Conservation (phyloP, 2,329 filamentous ascomycete genomes). For the Aspergillus fumigatiaffinis region DNA sequence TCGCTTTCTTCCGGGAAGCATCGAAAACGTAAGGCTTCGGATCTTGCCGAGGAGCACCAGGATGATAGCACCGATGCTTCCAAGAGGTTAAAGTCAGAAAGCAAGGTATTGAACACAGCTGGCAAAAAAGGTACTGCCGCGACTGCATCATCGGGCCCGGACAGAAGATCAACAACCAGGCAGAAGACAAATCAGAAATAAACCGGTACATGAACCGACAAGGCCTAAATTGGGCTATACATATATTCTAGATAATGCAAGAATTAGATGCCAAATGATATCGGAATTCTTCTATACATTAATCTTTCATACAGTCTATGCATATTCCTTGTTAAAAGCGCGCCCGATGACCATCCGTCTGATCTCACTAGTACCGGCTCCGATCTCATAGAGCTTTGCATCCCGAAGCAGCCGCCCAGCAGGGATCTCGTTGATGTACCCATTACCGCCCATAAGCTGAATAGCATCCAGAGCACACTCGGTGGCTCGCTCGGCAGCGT, state of each 20-base stretch:
- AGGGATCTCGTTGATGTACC: constrained; percentile 92
- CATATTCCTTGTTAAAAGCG: constrained; percentile 84
- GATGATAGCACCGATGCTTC: not conserved
- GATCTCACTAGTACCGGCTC: constrained; percentile 92
- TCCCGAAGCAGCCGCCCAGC: constrained; percentile 78
- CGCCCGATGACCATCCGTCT: constrained; percentile 90
- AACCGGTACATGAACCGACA: not conserved
- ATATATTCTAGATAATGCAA: not conserved
- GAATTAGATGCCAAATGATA: not conserved
- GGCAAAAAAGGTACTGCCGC: constrained; percentile 9
- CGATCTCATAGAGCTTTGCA: constrained; percentile 88
- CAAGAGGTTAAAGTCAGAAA: constrained; percentile 19
- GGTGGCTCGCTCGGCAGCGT: constrained; percentile 81
- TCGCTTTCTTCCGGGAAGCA: constrained; percentile 6
- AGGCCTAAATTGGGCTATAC: not conserved
- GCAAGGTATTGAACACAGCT: constrained; percentile 20
- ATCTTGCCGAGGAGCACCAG: not conserved
- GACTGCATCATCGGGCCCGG: constrained; percentile 15
- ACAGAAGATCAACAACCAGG: constrained; percentile 27
- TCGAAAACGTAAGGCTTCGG: constrained; percentile 23
- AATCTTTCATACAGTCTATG: constrained; percentile 13
- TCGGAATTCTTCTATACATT: not conserved
- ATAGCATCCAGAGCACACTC: constrained; percentile 84
- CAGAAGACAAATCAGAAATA: constrained; percentile 21
- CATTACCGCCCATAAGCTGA: constrained; percentile 90